A percentile compares a stretch with the other conserved stretches of the same genome.
These are phyloP conservation scores for Marasmius fiardii DNA, from an alignment of 1,284 basidiomycete species.

Conservation along the genomic window DNA sequence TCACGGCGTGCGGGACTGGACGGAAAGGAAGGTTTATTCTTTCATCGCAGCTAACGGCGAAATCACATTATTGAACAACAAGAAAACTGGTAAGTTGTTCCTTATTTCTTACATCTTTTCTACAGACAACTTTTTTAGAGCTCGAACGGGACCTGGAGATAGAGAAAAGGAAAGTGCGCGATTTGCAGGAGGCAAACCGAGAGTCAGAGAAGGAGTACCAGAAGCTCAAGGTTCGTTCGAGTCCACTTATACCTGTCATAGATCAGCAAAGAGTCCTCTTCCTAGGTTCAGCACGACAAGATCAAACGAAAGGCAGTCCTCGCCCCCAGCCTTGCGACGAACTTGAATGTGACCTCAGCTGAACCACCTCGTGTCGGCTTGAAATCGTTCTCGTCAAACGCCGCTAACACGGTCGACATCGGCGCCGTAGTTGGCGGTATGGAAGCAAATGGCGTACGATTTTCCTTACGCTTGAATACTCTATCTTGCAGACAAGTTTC, in stretches of 20 bases:
- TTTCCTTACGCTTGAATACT: conserved; percentile 8
- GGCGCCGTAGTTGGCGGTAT: conserved; percentile 64
- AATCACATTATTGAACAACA: conserved; percentile 64
- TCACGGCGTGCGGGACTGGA: background rate
- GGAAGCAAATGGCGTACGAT: conserved; percentile 60
- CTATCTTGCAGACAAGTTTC: background rate
- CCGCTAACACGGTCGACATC: conserved; percentile 36
- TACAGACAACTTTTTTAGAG: conserved; percentile 37
- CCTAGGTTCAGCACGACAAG: conserved; percentile 65
- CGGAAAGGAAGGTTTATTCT: conserved; percentile 1
- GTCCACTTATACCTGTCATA: background rate
- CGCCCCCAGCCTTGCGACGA: conserved; percentile 27
- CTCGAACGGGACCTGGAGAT: conserved; percentile 75
- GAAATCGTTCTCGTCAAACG: conserved; percentile 19
- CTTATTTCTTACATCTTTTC: background rate
- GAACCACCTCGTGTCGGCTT: conserved; percentile 17
- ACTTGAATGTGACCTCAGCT: conserved; percentile 15
- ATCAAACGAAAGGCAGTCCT: conserved; percentile 77
- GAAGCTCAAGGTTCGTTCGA: conserved; percentile 64
- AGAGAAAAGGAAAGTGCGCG: conserved; percentile 68
- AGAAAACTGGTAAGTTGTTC: conserved; percentile 49
- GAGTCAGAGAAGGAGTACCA: conserved; percentile 84
- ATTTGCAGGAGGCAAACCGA: conserved; percentile 67
- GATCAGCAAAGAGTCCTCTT: background rate
- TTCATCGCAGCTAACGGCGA: conserved; percentile 64